Conservation (phyloP, 129 eudicot species). For the Flaveria ramosissima region DNA sequence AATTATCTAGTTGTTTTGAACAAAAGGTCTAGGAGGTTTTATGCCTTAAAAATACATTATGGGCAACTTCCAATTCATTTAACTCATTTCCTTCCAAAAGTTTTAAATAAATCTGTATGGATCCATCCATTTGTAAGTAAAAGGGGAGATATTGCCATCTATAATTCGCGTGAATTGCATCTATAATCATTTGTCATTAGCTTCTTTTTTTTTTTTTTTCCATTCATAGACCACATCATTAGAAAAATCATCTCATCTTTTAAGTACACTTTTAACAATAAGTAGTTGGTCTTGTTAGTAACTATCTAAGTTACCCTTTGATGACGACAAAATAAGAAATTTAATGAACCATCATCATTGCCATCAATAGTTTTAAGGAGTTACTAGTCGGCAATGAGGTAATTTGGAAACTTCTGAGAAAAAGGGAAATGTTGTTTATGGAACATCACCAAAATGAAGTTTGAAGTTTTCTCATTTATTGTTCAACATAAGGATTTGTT, state of each 20-base stretch:
- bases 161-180: not conserved
- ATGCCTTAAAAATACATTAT: not conserved
- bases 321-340: not conserved
- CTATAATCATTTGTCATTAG: slow-evolving; percentile 2
- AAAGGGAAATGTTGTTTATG: not conserved
- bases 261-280: no score
- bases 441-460: slow-evolving; percentile 3
- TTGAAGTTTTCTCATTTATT: no score
- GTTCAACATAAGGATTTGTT: no score
- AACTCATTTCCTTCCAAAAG: not conserved
- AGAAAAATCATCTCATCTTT: no score
- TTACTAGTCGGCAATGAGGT: not conserved
- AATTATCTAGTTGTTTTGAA: not conserved
- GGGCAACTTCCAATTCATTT: not conserved
- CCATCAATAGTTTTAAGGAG: slow-evolving; percentile 1
- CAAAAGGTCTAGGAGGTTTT: not conserved
- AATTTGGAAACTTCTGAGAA: not conserved
- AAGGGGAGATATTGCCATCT: not conserved
- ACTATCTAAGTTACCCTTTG: not conserved
- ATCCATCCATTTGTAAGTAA: not conserved
- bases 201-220: not conserved
- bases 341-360: not conserved
- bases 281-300: no score
- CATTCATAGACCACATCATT: not conserved
- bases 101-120: not conserved